phyloP scores from a whole-genome alignment of 257 asterid species.

The Forsythia viridissima region DNA sequence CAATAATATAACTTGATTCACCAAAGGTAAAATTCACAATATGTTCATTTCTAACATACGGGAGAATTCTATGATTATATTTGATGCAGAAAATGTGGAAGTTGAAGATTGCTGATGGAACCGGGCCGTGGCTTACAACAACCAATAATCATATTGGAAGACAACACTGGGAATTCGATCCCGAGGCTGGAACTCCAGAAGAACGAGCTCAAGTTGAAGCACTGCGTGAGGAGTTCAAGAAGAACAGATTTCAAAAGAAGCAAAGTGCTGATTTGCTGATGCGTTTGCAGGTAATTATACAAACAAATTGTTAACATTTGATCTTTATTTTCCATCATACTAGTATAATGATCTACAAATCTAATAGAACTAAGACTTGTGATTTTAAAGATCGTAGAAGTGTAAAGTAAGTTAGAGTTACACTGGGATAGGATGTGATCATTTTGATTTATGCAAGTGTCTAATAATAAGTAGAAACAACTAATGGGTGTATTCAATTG shows the following conservation, averaged over 20 bases:
- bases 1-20: background rate
- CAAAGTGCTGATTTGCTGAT: constrained; percentile 50
- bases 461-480: too few species aligned
- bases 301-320: background rate
- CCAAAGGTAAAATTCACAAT: background rate
- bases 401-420: too few species aligned
- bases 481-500: too few species aligned
- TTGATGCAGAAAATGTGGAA: constrained; percentile 39
- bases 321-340: too few species aligned
- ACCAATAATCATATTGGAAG: constrained; percentile 42
- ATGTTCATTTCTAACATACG: background rate
- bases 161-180: constrained; percentile 47
- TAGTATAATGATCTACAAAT: too few species aligned
- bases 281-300: constrained; percentile 46
- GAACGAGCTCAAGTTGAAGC: constrained; percentile 34
- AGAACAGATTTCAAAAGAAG: constrained; percentile 29
- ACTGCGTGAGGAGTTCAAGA: constrained; percentile 32
- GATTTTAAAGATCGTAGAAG: too few species aligned
- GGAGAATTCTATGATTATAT: background rate
- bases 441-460: too few species aligned
- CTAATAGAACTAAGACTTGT: too few species aligned
- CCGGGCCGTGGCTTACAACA: constrained; percentile 32
- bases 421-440: too few species aligned
- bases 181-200: constrained; percentile 35
- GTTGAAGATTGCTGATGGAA: constrained; percentile 45